Evolutionary conservation across 1,139 yeast genomes (phyloP).

Genomic region (Suhomyces terraborum): DNA sequence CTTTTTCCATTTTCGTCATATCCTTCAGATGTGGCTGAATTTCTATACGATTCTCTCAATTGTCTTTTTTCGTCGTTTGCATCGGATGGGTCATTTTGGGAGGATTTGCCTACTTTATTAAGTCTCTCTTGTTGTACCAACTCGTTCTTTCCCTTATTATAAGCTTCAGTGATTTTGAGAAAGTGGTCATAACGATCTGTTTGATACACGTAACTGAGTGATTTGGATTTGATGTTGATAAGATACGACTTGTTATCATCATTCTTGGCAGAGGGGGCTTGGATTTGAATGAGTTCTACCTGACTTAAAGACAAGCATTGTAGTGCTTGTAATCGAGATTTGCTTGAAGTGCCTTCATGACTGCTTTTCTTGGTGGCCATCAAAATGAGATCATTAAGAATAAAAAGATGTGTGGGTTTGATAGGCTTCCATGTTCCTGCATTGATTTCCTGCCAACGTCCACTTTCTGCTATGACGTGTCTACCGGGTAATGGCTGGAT

Average conservation of each 20-base stretch:
- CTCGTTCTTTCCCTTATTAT: constrained; percentile 67
- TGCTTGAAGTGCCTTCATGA: constrained; percentile 20
- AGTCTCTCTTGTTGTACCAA: constrained; percentile 51
- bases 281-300: constrained; percentile 50
- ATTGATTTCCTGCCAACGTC: constrained; percentile 86
- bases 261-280: constrained; percentile 22
- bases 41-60: constrained; percentile 43
- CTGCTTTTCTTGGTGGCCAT: constrained; percentile 65
- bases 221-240: constrained; percentile 49
- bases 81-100: constrained; percentile 12
- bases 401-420: constrained; percentile 72
- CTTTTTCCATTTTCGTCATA: constrained; percentile 34
- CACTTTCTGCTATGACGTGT: constrained; percentile 77
- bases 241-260: constrained; percentile 38
- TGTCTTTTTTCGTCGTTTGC: constrained; percentile 42
- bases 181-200: constrained; percentile 65
- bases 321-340: constrained; percentile 60
- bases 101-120: constrained; percentile 31
- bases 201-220: constrained; percentile 60
- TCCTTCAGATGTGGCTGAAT: constrained; percentile 33
- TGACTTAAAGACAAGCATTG: constrained; percentile 80
- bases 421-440: constrained; percentile 84
- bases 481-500: constrained; percentile 79
- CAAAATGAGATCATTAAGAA: constrained; percentile 75
- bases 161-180: constrained; percentile 57